phyloP scores from a whole-genome alignment of 140 eudicot genomes.

The Stevia rebaudiana region DNA sequence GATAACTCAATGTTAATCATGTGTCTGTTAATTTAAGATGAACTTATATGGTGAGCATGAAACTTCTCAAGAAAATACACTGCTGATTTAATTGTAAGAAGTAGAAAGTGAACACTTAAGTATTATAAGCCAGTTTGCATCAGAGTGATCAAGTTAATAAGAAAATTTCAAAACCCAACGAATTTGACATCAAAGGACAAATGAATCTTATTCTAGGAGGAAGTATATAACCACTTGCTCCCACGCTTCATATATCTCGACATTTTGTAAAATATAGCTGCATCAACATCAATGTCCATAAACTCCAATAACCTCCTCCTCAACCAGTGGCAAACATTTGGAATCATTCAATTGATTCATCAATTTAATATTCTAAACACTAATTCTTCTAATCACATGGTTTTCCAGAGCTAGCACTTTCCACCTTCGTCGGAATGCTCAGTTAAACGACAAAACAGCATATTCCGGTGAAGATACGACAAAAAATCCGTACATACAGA shows the following conservation, averaged over 20 bases:
- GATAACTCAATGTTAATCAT: constrained; percentile 9
- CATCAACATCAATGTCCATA: constrained; percentile 14
- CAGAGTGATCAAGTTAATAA: background rate
- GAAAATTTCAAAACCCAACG: background rate
- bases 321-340: background rate
- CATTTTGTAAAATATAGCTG: constrained; percentile 1
- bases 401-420: background rate
- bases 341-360: background rate
- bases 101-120: background rate
- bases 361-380: background rate
- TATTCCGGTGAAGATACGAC: background rate
- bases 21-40: constrained; percentile 10
- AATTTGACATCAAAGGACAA: background rate
- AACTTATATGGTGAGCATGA: background rate
- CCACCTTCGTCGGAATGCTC: background rate
- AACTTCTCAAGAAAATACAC: background rate
- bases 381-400: background rate
- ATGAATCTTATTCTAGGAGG: background rate
- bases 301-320: background rate
- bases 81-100: background rate
- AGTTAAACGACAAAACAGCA: background rate
- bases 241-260: background rate
- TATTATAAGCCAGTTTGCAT: background rate
- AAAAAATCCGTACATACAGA: background rate
- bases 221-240: constrained; percentile 13